These are phyloP conservation scores for Stachybotrys chlorohalonatus DNA, from an alignment of 2,329 filamentous ascomycete genomes.

Conservation along the genomic window DNA sequence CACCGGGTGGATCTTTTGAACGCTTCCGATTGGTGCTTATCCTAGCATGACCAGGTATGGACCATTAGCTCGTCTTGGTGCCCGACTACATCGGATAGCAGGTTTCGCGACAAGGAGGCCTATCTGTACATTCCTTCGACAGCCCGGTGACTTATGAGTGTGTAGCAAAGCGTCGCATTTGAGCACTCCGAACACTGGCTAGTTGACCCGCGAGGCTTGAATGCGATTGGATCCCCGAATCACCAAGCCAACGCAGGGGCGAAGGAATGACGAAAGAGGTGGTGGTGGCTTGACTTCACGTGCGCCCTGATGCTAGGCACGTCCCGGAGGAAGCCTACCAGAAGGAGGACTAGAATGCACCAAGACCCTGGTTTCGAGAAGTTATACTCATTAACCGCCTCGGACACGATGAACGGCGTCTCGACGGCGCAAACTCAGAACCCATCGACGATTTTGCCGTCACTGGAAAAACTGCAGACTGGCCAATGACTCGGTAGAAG, in stretches of 20 bases:
- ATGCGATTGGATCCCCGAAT: no score
- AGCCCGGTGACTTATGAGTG: background rate
- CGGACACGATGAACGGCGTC: background rate
- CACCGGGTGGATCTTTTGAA: background rate
- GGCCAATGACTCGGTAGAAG: background rate
- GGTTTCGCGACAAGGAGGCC: background rate
- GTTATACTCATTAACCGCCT: background rate
- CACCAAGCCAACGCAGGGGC: background rate
- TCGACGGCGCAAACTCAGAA: background rate
- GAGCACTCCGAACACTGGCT: background rate
- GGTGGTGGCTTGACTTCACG: background rate
- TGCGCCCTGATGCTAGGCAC: background rate
- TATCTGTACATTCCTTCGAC: background rate
- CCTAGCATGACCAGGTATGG: no score
- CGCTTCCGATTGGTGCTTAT: background rate
- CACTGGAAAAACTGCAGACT: background rate
- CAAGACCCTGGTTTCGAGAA: background rate
- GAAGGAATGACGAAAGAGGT: background rate
- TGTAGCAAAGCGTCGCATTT: background rate
- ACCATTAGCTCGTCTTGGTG: background rate
- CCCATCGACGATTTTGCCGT: background rate
- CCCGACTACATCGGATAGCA: background rate
- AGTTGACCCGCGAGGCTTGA: no score
- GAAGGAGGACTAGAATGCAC: background rate
- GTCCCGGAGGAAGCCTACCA: background rate